These are phyloP conservation scores for Zygosaccharomyces bailii DNA, from an alignment of 805 yeast species.

Conservation along the genomic window DNA sequence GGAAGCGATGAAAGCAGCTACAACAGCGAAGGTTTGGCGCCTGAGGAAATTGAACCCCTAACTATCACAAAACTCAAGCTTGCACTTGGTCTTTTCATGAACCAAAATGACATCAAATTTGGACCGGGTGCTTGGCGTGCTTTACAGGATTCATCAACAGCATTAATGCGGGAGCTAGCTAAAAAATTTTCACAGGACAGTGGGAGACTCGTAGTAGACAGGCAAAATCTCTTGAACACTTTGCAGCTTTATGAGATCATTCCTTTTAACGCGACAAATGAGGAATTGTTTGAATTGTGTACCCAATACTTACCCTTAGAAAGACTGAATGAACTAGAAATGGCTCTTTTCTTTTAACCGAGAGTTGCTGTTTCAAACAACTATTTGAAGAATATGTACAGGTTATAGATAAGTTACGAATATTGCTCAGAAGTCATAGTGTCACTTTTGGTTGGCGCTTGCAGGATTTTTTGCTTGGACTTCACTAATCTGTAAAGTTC, in stretches of 20 bases:
- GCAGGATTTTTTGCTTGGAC: constrained; percentile 25
- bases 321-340: constrained; percentile 27
- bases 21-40: neutral
- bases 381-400: neutral
- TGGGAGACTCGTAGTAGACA: constrained; percentile 13
- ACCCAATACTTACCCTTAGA: constrained; percentile 27
- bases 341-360: constrained; percentile 16
- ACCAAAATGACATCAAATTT: constrained; percentile 9
- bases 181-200: constrained; percentile 13
- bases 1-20: no score
- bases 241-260: constrained; percentile 19
- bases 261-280: constrained; percentile 15
- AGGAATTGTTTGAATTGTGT: constrained; percentile 29
- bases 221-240: constrained; percentile 16
- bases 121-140: constrained; percentile 17
- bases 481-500: constrained; percentile 60
- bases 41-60: constrained; percentile 9
- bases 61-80: constrained; percentile 9
- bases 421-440: neutral
- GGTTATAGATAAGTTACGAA: constrained; percentile 1
- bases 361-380: neutral
- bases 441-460: neutral
- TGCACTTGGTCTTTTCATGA: constrained; percentile 8
- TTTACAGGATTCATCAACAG: constrained; percentile 15
- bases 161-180: constrained; percentile 9